Evolutionary conservation across 2,329 filamentous ascomycete genomes (phyloP).

Genomic region (Fusarium albidum): DNA sequence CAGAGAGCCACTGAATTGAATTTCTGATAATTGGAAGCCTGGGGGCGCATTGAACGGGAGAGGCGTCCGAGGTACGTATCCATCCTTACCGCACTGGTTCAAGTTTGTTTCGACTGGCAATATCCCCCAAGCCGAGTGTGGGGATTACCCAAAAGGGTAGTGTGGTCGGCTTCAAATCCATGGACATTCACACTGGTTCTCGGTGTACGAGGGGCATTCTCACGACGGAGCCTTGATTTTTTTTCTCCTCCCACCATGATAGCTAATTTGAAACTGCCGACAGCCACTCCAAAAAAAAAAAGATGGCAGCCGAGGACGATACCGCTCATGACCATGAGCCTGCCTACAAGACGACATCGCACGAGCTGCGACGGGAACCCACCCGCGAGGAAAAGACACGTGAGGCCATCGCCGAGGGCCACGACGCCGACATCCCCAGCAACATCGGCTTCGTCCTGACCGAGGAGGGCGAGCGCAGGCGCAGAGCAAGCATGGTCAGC

Average conservation of each 20-base stretch:
- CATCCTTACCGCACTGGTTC: not conserved
- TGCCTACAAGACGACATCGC: not conserved
- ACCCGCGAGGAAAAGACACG: constrained; percentile 45
- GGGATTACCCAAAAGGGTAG: constrained; percentile 22
- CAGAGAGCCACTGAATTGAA: constrained; percentile 12
- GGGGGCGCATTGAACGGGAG: constrained; percentile 2
- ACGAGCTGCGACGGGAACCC: constrained; percentile 33
- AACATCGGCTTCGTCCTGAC: constrained; percentile 54
- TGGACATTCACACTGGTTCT: too few species aligned
- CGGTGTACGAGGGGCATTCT: too few species aligned
- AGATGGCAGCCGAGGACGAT: constrained; percentile 22
- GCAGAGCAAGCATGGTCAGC: constrained; percentile 47
- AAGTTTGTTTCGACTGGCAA: not conserved
- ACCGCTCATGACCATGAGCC: constrained; percentile 6
- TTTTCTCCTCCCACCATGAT: too few species aligned
- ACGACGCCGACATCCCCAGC: constrained; percentile 60
- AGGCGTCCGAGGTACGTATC: constrained; percentile 1
- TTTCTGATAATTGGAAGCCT: constrained; percentile 12
- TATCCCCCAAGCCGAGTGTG: constrained; percentile 1
- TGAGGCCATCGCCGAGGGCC: constrained; percentile 54
- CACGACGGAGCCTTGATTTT: too few species aligned
- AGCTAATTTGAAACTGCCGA: not conserved
- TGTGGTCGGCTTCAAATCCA: not conserved
- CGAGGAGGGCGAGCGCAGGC: constrained; percentile 48
- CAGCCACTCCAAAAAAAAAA: not conserved